phyloP scores from a whole-genome alignment of 23 red algal genomes.

The Chondrus crispus region DNA sequence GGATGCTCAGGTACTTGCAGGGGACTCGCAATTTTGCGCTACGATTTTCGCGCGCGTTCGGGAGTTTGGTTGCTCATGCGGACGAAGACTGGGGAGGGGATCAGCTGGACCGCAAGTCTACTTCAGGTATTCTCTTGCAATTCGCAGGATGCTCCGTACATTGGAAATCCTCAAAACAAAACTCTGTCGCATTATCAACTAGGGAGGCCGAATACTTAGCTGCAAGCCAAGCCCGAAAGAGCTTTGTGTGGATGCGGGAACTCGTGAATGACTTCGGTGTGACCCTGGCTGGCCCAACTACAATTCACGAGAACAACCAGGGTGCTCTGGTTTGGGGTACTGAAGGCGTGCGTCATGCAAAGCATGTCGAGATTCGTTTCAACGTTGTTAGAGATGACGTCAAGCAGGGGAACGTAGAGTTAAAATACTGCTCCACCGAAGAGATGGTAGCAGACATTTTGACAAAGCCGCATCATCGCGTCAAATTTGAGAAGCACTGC shows the following conservation, averaged over 20 bases:
- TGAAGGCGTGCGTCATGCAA: neutral
- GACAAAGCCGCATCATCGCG: neutral
- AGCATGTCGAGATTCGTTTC: neutral
- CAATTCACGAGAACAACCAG: neutral
- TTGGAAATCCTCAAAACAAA: neutral
- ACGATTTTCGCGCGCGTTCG: neutral
- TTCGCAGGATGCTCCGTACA: neutral
- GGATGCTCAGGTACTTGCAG: neutral
- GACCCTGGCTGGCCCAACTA: neutral
- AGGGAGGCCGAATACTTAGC: neutral
- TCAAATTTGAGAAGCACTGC: neutral
- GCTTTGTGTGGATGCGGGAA: neutral
- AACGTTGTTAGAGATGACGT: neutral
- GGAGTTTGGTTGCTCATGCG: neutral
- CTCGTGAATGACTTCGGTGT: neutral
- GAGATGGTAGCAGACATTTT: neutral
- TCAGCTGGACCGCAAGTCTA: neutral
- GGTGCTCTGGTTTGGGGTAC: neutral
- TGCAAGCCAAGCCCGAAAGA: neutral
- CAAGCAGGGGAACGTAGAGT: neutral
- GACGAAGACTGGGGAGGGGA: neutral
- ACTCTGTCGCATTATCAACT: neutral
- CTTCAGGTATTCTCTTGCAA: neutral
- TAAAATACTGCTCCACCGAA: neutral
- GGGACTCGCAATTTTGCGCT: neutral